Conservation (phyloP, 306 rosid genomes). For the Erythrophleum fordii region DNA sequence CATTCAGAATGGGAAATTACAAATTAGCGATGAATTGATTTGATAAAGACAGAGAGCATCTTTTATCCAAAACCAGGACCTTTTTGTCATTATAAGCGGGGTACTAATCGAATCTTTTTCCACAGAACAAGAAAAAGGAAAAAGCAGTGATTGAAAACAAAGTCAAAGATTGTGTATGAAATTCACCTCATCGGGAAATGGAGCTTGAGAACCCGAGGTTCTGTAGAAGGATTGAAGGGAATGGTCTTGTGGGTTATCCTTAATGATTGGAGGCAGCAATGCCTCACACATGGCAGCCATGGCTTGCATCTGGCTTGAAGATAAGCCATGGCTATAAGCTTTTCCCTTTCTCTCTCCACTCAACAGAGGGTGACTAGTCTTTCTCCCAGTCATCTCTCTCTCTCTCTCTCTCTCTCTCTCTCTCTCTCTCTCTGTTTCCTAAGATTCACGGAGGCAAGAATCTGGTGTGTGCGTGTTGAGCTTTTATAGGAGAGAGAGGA, state of each 20-base stretch:
- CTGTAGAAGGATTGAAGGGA: slow-evolving; percentile 49
- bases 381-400: slow-evolving; percentile 38
- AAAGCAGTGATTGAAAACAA: too few relatives aligned
- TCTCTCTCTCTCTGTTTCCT: background rate
- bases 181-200: slow-evolving; percentile 83
- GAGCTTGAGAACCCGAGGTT: slow-evolving; percentile 62
- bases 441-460: background rate
- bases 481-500: background rate
- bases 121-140: background rate
- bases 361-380: slow-evolving; percentile 54
- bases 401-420: background rate
- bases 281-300: slow-evolving; percentile 77
- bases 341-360: slow-evolving; percentile 52
- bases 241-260: slow-evolving; percentile 28
- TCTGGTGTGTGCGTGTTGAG: background rate
- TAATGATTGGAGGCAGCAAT: slow-evolving; percentile 61
- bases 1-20: background rate
- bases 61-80: background rate
- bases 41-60: background rate
- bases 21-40: background rate
- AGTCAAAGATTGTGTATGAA: background rate
- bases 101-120: background rate
- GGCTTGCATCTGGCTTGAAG: slow-evolving; percentile 59
- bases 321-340: slow-evolving; percentile 66
- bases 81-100: too few relatives aligned